A percentile compares a stretch with the other conserved stretches of the same genome.
Conservation (phyloP, 176 grass and related monocot species). For the Triticum timopheevii region DNA sequence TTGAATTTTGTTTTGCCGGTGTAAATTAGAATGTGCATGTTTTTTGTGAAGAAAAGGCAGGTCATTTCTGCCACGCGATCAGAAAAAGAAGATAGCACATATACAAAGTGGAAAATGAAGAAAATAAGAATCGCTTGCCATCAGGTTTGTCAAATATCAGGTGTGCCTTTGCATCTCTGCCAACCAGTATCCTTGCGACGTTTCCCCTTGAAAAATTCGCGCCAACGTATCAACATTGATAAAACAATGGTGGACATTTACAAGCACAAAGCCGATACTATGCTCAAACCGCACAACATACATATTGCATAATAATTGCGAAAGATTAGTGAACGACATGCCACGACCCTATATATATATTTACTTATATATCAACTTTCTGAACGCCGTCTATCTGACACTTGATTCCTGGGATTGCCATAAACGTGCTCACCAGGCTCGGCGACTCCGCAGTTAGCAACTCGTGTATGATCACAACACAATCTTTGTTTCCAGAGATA, state of each 20-base stretch:
- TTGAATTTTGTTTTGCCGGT: background rate
- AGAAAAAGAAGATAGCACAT: background rate
- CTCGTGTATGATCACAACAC: conserved; percentile 17
- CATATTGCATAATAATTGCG: conserved; percentile 6
- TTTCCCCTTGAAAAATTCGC: background rate
- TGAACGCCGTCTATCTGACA: background rate
- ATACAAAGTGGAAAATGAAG: background rate
- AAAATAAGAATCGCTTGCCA: background rate
- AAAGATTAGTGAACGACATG: background rate
- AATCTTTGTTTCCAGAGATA: conserved; percentile 23
- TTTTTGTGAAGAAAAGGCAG: background rate
- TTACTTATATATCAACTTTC: background rate
- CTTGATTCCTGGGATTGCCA: conserved; percentile 34
- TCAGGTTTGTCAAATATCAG: background rate
- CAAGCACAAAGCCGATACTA: background rate
- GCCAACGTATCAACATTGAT: background rate
- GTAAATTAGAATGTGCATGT: background rate
- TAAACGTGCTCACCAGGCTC: conserved; percentile 46
- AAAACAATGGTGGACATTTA: conserved; percentile 33
- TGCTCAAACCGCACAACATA: conserved; percentile 24
- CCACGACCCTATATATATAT: background rate
- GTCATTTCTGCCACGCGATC: too few relatives aligned
- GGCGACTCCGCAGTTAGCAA: conserved; percentile 34
- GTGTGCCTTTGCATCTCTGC: background rate
- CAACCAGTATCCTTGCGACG: background rate